These are phyloP conservation scores for Tricholoma sp. DNA, from an alignment of 768 basidiomycete species.

Conservation along the genomic window DNA sequence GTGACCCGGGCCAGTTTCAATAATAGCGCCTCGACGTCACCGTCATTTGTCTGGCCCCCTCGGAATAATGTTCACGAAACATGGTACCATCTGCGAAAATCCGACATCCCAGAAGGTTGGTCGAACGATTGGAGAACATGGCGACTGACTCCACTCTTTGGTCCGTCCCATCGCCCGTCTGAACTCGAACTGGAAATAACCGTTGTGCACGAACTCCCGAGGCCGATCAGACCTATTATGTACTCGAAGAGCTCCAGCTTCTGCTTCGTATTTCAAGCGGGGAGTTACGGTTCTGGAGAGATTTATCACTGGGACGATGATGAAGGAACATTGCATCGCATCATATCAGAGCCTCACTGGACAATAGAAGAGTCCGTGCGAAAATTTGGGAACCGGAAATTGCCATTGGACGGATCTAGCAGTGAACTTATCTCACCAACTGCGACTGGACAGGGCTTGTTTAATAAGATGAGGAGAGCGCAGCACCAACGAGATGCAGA, in stretches of 20 bases:
- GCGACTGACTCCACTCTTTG: neutral
- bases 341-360: neutral
- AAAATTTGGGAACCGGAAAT: neutral
- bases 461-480: neutral
- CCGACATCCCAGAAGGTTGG: neutral
- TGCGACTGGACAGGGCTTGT: neutral
- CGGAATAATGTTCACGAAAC: neutral
- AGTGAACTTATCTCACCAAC: neutral
- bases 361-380: neutral
- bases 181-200: neutral
- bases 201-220: neutral
- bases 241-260: neutral
- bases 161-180: neutral
- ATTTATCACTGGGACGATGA: neutral
- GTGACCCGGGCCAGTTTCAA: neutral
- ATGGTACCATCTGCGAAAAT: neutral
- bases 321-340: neutral
- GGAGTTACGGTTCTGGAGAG: neutral
- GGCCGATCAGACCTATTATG: neutral
- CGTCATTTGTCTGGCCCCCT: neutral
- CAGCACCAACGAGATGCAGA: neutral
- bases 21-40: neutral
- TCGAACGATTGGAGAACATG: neutral
- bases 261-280: neutral
- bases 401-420: neutral